Evolutionary conservation across 1,139 yeast genomes (phyloP), one percentile per base, ranked within the genome.

Genomic region (Kodamaea ohmeri): DNA sequence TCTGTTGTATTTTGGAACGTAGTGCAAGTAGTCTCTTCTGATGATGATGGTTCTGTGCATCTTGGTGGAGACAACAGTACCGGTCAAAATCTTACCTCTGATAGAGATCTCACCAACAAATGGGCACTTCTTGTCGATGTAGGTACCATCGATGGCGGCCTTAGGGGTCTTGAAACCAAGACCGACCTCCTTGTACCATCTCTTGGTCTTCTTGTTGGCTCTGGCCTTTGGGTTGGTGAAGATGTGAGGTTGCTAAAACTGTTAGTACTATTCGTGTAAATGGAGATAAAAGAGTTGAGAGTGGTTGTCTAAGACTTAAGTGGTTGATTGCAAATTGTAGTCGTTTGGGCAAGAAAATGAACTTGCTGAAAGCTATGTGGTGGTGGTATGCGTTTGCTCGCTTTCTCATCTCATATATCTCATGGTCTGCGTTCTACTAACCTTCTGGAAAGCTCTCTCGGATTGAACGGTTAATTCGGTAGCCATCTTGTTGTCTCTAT

Each of bases 371-470:
- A n/a, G n/a, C n/a, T n/a, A n/a, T n/a, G n/a, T n/a, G n/a, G n/a
- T n/a, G n/a, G n/a, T n/a, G n/a, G n/a, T n/a, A n/a, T n/a, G n/a
- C n/a, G n/a, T 20, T 6, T 20, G 8, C 8, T 20, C 22, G 22
- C 14, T 13, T 15, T 13, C 17, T 29, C 32, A 18, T 12, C 6
- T 16, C 6, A 25, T n/a, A 24, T 36, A 4, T 25, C 15, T 24
- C 16, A 11, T 34, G 24, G 5, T 12, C 24, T 29, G 32, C 9
- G 27, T 13, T 40, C 45, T 61, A 76, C 94, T 71, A 80, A 86
- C 95, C 95, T 92, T 94, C 85, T 92, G 98, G 96, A 84, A 92
- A 87, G 98, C 98, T 80, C 96, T 92, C 83, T 94, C 98, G 71
- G 97, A 86, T 85, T 92, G 99, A 79, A 94, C 99, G 74, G 96